Evolutionary conservation across 208 protist genomes (phyloP), one percentile per base, ranked within the genome.

Genomic region (Leishmania major): DNA sequence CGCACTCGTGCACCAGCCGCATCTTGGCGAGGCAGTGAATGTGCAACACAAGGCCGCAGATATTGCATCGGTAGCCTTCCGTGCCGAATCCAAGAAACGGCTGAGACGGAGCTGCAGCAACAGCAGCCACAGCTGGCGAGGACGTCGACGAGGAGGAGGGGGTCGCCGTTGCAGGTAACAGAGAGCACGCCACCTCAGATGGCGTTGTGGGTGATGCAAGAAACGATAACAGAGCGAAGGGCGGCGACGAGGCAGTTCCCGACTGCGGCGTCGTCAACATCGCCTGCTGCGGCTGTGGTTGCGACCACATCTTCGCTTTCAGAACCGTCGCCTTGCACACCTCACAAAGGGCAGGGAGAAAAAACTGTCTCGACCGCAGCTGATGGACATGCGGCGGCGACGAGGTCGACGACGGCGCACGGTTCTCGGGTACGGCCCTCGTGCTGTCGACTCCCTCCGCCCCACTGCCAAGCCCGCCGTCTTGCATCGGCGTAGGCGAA

Each of bases 21-120:
- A 93, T 59, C 31, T 62, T 76, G 17, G 49, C n/a, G 4, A 94
- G 72, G 43, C 88, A 94, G 62, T 83, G 88, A 0, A 59, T n/a
- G 82, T 94, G 90, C 55, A 94, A 75, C 1, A 67, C 72, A 15
- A 89, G 43, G 66, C 53, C 64, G 66, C 90, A 94, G 35, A 80
- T 78, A 15, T 77, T 75, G 72, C 90, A 94, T 19, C 79, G 81
- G 74, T 91, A 92, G 15, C 85, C 90, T 31, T 75, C 73, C 64
- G 82, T 83, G 55, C 90, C 90, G 35, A 94, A 83, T 45, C 86
- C 90, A 22, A 92, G 69, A 28, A 81, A 87, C 31, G 77, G 83
- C 57, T 71, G 87, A 73, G 43, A 71, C 40, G 76, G 69, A 31
- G 43, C 62, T n/a, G 70, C 22, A 6, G 7, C 60, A 47, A n/a